Percentiles rank a stretch among this genome's conserved stretches.
Conservation (phyloP, 2,329 filamentous ascomycete genomes). For the Sporothrix protearum region DNA sequence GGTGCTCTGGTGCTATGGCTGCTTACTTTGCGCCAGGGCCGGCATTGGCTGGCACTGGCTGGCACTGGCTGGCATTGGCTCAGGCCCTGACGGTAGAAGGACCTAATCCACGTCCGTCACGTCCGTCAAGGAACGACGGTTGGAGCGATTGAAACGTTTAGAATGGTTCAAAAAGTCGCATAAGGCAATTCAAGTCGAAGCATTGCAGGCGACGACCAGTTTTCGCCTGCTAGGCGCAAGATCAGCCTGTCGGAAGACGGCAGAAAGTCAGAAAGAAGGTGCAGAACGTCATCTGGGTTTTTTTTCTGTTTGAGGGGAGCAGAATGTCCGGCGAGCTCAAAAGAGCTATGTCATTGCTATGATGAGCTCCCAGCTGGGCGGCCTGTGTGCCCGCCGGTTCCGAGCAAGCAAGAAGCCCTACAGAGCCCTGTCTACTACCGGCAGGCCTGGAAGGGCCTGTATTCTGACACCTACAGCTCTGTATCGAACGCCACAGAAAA, state of each 20-base stretch:
- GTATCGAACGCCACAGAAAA: neutral
- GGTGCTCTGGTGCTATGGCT: too few species aligned
- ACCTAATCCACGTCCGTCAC: neutral
- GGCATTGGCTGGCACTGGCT: too few species aligned
- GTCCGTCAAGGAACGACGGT: neutral
- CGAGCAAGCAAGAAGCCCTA: neutral
- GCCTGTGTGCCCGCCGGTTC: neutral
- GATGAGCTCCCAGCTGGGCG: neutral
- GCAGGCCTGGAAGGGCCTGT: neutral
- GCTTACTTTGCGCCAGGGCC: neutral
- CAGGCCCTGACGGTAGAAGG: neutral
- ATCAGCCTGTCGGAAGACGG: neutral
- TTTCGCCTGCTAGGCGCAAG: neutral
- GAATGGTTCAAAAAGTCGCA: neutral
- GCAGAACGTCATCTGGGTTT: neutral
- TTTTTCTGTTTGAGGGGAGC: neutral
- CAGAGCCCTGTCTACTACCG: neutral
- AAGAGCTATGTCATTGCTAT: too few species aligned
- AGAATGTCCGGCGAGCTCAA: slow-evolving; percentile 1
- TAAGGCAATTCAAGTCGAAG: neutral
- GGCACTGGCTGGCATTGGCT: too few species aligned
- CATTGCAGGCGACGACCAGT: neutral
- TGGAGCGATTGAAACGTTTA: too few species aligned
- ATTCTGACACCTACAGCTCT: neutral
- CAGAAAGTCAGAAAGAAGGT: neutral